Conservation (phyloP, 2,329 filamentous ascomycete species). For the Neopestalotiopsis sp. region DNA sequence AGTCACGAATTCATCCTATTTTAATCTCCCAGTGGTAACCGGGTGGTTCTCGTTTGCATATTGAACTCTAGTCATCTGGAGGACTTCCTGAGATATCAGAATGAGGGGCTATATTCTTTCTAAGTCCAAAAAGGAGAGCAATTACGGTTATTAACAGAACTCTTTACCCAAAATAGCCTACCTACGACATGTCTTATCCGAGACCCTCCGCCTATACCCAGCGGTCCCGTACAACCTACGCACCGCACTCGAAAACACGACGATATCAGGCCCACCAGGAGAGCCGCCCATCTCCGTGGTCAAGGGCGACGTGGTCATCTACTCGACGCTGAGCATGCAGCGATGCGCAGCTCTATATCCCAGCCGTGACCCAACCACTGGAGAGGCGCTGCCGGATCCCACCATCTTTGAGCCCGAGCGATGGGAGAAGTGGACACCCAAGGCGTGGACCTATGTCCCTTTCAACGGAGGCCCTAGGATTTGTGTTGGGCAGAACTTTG, state of each 20-base stretch:
- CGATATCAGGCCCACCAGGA: constrained; percentile 28
- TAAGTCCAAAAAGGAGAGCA: too few relatives aligned
- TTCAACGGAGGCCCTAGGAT: constrained; percentile 60
- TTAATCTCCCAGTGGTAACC: too few relatives aligned
- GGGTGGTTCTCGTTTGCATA: too few relatives aligned
- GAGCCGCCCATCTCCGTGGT: constrained; percentile 47
- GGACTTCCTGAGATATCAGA: too few relatives aligned
- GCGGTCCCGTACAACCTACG: constrained; percentile 62
- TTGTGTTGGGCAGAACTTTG: constrained; percentile 65
- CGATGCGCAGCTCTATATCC: constrained; percentile 54
- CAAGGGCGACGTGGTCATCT: constrained; percentile 51
- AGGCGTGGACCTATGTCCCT: constrained; percentile 59
- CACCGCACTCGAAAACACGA: constrained; percentile 30
- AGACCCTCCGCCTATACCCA: constrained; percentile 50
- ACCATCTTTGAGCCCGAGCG: constrained; percentile 53
- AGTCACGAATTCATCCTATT: not conserved
- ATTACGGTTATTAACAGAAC: not conserved
- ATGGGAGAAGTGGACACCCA: constrained; percentile 56
- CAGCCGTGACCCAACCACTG: constrained; percentile 37
- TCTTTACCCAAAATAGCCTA: constrained; percentile 45
- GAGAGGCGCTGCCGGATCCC: constrained; percentile 35
- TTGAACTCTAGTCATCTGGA: too few relatives aligned
- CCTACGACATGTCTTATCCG: constrained; percentile 58
- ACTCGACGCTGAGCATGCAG: constrained; percentile 58
- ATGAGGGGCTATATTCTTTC: too few relatives aligned